Conservation (phyloP, 495 filamentous ascomycete genomes). For the Podospora pseudoanserina region DNA sequence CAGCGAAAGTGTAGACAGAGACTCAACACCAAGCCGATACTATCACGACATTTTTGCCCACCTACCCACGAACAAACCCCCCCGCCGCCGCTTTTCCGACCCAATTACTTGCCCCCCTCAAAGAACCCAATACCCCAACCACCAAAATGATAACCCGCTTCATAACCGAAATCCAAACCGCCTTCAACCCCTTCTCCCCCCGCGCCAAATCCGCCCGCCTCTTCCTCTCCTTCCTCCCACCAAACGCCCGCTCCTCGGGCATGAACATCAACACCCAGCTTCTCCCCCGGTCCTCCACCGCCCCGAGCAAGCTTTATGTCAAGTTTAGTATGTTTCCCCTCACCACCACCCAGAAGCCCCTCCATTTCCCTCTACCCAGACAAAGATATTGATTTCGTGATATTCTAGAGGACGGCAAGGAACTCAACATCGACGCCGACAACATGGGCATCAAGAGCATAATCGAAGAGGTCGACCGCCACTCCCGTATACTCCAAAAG, state of each 20-base stretch:
- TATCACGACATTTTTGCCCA: neutral
- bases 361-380: neutral
- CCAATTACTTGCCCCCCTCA: neutral
- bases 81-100: neutral
- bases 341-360: neutral
- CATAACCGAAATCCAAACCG: slow-evolving; percentile 76
- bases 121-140: neutral
- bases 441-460: slow-evolving; percentile 82
- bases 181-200: slow-evolving; percentile 88
- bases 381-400: too few species aligned
- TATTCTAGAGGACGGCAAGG: slow-evolving; percentile 72
- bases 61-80: neutral
- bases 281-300: slow-evolving; percentile 61
- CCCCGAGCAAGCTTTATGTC: slow-evolving; percentile 60
- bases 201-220: slow-evolving; percentile 73
- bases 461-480: slow-evolving; percentile 81
- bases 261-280: slow-evolving; percentile 80
- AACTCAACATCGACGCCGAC: slow-evolving; percentile 65
- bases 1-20: neutral
- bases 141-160: slow-evolving; percentile 78
- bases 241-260: slow-evolving; percentile 61
- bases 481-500: slow-evolving; percentile 75
- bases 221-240: slow-evolving; percentile 83
- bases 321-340: slow-evolving; percentile 58
- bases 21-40: neutral